Conservation (phyloP, 2,329 filamentous ascomycete genomes). For the Fusarium tjaetaba region DNA sequence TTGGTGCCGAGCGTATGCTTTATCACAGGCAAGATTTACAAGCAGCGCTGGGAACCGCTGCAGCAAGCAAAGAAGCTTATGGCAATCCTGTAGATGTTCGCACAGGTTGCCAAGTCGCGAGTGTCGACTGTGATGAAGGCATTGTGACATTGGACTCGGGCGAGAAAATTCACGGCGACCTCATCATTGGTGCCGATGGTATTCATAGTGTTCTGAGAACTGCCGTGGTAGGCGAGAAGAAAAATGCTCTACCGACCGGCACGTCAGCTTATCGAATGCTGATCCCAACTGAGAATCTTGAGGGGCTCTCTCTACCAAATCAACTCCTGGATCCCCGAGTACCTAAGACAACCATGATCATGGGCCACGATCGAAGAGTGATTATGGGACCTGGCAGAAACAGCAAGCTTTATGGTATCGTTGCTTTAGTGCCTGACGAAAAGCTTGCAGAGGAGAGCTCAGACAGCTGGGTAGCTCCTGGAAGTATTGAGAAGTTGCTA, state of each 20-base stretch:
- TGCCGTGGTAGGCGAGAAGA: conserved; percentile 25
- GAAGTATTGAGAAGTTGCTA: conserved; percentile 28
- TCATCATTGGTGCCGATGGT: conserved; percentile 38
- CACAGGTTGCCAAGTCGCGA: conserved; percentile 24
- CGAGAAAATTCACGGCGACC: conserved; percentile 25
- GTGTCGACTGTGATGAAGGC: conserved; percentile 27
- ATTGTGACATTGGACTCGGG: conserved; percentile 28
- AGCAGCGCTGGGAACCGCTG: conserved; percentile 23
- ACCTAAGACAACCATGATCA: conserved; percentile 35
- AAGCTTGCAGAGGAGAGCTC: conserved; percentile 28
- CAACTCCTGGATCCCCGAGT: conserved; percentile 16
- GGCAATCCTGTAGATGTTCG: conserved; percentile 28
- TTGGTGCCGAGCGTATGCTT: conserved; percentile 34
- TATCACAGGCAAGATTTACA: conserved; percentile 38
- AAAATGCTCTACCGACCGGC: conserved; percentile 25
- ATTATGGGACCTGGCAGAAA: conserved; percentile 37
- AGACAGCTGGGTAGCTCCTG: conserved; percentile 36
- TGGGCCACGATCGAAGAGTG: conserved; percentile 34
- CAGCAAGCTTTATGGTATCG: conserved; percentile 32
- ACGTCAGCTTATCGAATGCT: conserved; percentile 39
- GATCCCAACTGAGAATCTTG: conserved; percentile 27
- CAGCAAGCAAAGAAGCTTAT: conserved; percentile 1
- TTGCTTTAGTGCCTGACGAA: conserved; percentile 33
- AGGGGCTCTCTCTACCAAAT: conserved; percentile 1
- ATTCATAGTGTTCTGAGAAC: conserved; percentile 36